Evolutionary conservation across 106 monocot genomes (phyloP).

Genomic region (Dendrobium catenatum): DNA sequence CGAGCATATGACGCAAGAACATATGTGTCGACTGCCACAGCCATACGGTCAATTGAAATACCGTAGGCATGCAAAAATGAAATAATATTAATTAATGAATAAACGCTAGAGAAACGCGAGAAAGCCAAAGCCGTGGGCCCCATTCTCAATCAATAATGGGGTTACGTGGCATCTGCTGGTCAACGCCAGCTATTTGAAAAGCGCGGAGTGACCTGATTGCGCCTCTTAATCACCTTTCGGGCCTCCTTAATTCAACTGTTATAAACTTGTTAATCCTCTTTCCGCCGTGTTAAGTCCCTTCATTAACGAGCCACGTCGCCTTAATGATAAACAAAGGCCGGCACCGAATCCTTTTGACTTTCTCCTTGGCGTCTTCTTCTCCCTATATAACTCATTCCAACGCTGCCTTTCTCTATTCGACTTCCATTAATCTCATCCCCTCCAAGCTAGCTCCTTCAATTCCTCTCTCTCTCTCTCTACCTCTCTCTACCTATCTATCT

Average conservation of each 20-base stretch:
- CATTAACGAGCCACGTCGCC: constrained; percentile 2
- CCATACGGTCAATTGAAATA: too few species aligned
- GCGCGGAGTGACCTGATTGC: background rate
- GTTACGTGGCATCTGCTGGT: background rate
- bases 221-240: background rate
- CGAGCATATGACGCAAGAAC: too few species aligned
- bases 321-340: constrained; percentile 1
- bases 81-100: too few species aligned
- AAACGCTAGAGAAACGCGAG: background rate
- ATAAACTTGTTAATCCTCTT: background rate
- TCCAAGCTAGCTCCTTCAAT: background rate
- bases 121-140: background rate
- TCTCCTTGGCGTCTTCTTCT: background rate
- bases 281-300: background rate
- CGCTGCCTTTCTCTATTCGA: background rate
- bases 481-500: background rate
- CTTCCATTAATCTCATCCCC: background rate
- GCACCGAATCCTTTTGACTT: constrained; percentile 9
- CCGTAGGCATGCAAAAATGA: background rate
- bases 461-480: background rate
- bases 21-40: too few species aligned
- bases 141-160: background rate
- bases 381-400: background rate
- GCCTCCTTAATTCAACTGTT: background rate
- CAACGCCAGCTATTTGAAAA: constrained; percentile 1